Percentiles rank a stretch among this genome's conserved stretches.
These are phyloP conservation scores for Thelephora terrestris DNA, from an alignment of 1,284 basidiomycete species.

Conservation along the genomic window DNA sequence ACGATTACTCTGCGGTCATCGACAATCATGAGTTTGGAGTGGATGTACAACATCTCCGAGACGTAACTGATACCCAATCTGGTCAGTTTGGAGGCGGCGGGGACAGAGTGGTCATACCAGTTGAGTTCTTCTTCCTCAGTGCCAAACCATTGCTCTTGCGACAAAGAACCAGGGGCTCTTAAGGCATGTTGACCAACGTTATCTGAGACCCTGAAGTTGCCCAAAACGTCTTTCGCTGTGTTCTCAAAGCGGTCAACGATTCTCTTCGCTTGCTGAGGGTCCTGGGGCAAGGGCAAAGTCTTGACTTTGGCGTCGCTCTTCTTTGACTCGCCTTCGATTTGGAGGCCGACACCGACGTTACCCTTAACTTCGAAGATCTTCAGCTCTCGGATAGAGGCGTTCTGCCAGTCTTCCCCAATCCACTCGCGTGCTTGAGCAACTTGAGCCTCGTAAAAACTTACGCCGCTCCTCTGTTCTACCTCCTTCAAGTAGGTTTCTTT, in stretches of 20 bases:
- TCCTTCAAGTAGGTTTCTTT: conserved; percentile 47
- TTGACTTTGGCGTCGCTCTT: conserved; percentile 47
- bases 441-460: conserved; percentile 79
- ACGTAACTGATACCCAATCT: conserved; percentile 45
- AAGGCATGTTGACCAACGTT: conserved; percentile 75
- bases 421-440: conserved; percentile 81
- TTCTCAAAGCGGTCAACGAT: conserved; percentile 59
- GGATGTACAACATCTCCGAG: conserved; percentile 75
- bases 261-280: conserved; percentile 52
- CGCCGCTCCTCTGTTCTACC: conserved; percentile 67
- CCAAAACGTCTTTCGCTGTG: conserved; percentile 43
- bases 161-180: conserved; percentile 45
- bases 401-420: conserved; percentile 48
- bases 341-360: conserved; percentile 13
- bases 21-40: conserved; percentile 86
- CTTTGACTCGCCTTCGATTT: conserved; percentile 1
- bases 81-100: neutral
- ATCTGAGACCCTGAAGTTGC: conserved; percentile 54
- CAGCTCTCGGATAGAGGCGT: conserved; percentile 33
- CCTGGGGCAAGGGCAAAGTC: conserved; percentile 54
- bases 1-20: conserved; percentile 85
- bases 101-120: conserved; percentile 30
- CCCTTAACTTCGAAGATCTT: conserved; percentile 39
- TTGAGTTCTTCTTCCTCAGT: conserved; percentile 73
- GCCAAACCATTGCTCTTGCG: conserved; percentile 76